Base-by-base conservation (phyloP, 805 yeast species). In the Metschnikowia orientalis region DNA sequence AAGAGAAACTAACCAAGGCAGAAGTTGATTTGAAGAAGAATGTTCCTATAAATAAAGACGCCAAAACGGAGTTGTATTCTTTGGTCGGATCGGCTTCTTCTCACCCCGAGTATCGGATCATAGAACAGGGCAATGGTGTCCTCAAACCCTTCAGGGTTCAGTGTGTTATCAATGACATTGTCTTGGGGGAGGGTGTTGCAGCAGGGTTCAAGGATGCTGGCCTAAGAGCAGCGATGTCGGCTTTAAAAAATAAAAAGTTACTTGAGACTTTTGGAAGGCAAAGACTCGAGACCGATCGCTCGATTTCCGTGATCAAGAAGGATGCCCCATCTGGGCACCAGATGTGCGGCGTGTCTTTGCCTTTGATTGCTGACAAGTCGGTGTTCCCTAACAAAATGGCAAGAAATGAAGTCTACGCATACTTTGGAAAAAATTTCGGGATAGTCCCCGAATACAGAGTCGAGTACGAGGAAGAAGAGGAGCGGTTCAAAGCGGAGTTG, bases 161-260 rank as follows among this genome's bases (percentile, higher is more conserved):
- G 24, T 82, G 95, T 46, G 50, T 63, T 24, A 75, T 87, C 54
- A 77, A 71, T 2, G 75, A 71, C 35, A 87, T 79, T 13, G 63
- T 75, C 3, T 49, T 90, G 15, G 95, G 95, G 0, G 58, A 56
- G 3, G 97, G 96, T 4, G 61, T 57, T 5, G 97, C 85, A 2
- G 67, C 72, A 15, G 80, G 75, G 41, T 63, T 69, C 3, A 84
- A 82, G 53, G 80, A 77, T 18, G 97, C 97, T 0, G 92, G 95
- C 0, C 56, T 75, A 14, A 65, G 81, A 35, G 96, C 97, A 0
- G 98, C 98, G 0, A 81, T 80, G 79, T 63, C 67, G 32, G 95
- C 90, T 0, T 61, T 90, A 28, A 57, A 61, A 8, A 77, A 85
- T 41, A 72, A 71, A 26, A 63, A 61, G 0, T 37, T 75, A 18